phyloP scores from a whole-genome alignment of 192 early-diverging fungal species.

The Funneliformis geosporum region DNA sequence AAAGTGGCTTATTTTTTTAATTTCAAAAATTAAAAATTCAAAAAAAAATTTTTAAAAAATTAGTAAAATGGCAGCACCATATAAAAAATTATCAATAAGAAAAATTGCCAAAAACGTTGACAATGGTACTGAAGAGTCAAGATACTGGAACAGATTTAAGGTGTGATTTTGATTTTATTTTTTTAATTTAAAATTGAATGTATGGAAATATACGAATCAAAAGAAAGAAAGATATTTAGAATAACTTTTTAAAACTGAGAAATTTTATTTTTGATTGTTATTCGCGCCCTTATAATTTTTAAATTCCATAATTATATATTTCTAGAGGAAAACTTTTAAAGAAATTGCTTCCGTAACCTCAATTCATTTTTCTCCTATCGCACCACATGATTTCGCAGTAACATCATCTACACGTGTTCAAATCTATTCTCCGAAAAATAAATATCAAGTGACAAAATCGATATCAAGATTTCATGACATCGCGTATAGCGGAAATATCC shows the following conservation, averaged over 20 bases:
- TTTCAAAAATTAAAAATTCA: not conserved
- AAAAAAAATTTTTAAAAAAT: conserved; percentile 19
- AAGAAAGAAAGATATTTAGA: too few species aligned
- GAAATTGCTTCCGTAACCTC: conserved; percentile 84
- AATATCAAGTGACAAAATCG: conserved; percentile 84
- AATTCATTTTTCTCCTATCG: conserved; percentile 76
- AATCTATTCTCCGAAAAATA: conserved; percentile 83
- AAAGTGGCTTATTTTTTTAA: too few species aligned
- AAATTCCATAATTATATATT: too few species aligned
- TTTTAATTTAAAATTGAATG: too few species aligned
- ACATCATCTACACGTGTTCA: conserved; percentile 90
- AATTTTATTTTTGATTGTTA: too few species aligned
- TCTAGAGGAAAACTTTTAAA: conserved; percentile 82
- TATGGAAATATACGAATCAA: too few species aligned
- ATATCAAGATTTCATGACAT: conserved; percentile 91
- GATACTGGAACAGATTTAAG: conserved; percentile 81
- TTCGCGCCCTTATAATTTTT: too few species aligned
- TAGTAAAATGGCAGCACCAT: not conserved
- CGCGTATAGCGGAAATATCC: conserved; percentile 77
- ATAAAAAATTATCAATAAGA: conserved; percentile 16
- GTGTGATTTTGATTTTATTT: conserved; percentile 36
- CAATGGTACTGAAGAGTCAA: conserved; percentile 53
- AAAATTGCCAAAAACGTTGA: not conserved
- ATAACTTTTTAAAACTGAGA: too few species aligned
- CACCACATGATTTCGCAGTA: conserved; percentile 88